Evolutionary conservation across 2,329 filamentous ascomycete genomes (phyloP), one percentile per base, ranked within the genome.

Genomic region (Saccharata proteae): DNA sequence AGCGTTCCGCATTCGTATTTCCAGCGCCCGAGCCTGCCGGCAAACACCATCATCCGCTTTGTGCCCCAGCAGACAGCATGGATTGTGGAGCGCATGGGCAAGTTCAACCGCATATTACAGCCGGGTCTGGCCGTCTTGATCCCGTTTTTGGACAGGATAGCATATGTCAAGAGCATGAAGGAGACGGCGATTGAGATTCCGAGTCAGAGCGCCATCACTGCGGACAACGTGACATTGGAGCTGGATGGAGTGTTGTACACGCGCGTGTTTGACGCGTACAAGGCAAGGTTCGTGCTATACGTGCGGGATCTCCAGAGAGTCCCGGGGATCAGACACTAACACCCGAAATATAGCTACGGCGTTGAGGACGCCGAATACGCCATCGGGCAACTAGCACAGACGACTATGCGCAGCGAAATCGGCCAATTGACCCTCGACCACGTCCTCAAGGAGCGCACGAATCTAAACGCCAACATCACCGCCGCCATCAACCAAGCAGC

Each of bases 21-120:
- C 58, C 78, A 80, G 52, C 71, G 66, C 26, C 61, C 64, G 26
- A 58, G 66, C 14, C 68, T 94, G 31, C 90, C 90, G 16, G 82
- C 86, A 44, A 98, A 98, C 61, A 98, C 90, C 4, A 67, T 98
- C 40, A 67, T 98, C 47, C 83, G 88, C 38, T 98, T 96, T 59
- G 90, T 98, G 24, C 90, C 90, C n/a, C 90, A 98, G 61, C 90
- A 98, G 65, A 96, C 88, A 46, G 90, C 90, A 57, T 98, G 90
- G 90, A 88, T 98, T 37, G 90, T 98, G 35, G 90, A 98, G 71
- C 86, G 90, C 52, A 98, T 98, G 90, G 90, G 90, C 48, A 90
- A 86, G 60, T 98, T 93, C 65, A 80, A 83, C 61, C 74, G 86
- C 38, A 94, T 98, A 49, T 65, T 98, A 30, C 74, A 94, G 47